Conservation (phyloP, 2,329 filamentous ascomycete species). For the Fonsecaea erecta region DNA sequence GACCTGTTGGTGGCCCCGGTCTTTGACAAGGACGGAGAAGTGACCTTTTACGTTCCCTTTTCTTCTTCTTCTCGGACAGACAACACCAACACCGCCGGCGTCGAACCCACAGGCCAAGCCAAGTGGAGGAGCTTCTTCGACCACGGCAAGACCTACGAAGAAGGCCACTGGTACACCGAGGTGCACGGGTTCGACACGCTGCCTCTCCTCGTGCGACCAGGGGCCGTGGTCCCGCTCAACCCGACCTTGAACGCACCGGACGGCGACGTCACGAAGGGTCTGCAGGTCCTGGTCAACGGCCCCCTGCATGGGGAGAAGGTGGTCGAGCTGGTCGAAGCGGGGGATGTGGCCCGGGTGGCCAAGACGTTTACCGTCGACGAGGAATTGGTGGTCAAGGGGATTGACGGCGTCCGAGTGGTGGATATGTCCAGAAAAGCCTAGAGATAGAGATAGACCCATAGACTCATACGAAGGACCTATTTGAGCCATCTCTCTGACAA, state of each 20-base stretch:
- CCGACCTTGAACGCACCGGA: conserved; percentile 58
- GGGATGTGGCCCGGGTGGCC: conserved; percentile 10
- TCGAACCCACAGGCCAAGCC: conserved; percentile 56
- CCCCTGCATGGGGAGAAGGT: conserved; percentile 60
- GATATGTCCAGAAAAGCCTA: conserved; percentile 4
- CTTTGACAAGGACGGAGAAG: conserved; percentile 65
- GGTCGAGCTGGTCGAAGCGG: conserved; percentile 18
- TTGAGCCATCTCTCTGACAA: too few species aligned
- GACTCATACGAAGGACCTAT: neutral
- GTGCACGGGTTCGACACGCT: conserved; percentile 63
- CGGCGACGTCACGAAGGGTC: conserved; percentile 54
- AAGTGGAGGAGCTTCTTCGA: conserved; percentile 55
- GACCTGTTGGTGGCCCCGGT: conserved; percentile 67
- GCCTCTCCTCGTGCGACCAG: conserved; percentile 63
- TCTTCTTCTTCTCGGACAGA: too few species aligned
- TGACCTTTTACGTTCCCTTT: conserved; percentile 66
- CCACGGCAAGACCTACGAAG: conserved; percentile 48
- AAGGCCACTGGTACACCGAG: conserved; percentile 62
- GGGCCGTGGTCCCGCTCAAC: conserved; percentile 45
- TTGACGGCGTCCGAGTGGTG: neutral
- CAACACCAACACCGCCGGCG: too few species aligned
- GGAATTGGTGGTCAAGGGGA: conserved; percentile 4
- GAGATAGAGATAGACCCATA: neutral
- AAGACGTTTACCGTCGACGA: conserved; percentile 1
- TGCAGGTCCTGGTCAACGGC: conserved; percentile 59